Base-by-base conservation (phyloP, 352 stramenopile genomes). In the Globisporangium emineosum region DNA sequence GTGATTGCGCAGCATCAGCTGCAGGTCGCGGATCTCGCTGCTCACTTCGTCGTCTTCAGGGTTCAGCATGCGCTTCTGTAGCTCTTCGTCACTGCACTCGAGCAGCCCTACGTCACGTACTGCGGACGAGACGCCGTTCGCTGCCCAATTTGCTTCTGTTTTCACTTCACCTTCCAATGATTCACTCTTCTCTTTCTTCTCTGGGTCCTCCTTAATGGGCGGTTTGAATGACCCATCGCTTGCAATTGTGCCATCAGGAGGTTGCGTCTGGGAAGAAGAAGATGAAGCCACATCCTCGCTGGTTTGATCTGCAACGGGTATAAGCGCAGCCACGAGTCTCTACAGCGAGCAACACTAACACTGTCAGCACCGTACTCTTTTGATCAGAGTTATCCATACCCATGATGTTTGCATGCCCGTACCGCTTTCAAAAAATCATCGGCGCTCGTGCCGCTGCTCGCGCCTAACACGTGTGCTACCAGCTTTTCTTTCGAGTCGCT, bases 21-120 rank as follows among this genome's bases (percentile, higher is more conserved):
- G 67, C 19, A 91, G 71, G 47, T 65, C 49, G 17, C 81, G 81
- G 27, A 93, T 85, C 63, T 93, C 80, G 35, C 76, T 64, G 40
- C 73, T 89, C 32, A 93, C 72, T 60, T 89, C 77, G 64, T 93
- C 83, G 40, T 91, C 81, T 33, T 68, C 72, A 0, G 68, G 71
- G 37, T 65, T 64, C 2, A 33, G 65, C 47, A 87, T 53, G 35
- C 62, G 54, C 37, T 69, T 65, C 13, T 37, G 42, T 25, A 86
- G 45, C 32, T 76, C 68, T 0, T 70, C 62, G 1, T 75, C 64
- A 23, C 35, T 60, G 52, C 64, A 63, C 60, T 90, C 77, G 21
- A 89, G 8, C 30, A 93, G 62, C n/a, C 80, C 81, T n/a, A 83
- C 69, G 23, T 77, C 66, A 7, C 68, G 70, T 1, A 92, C 62